A percentile compares a stretch with the other conserved stretches of the same genome.
Conservation (phyloP, 192 early-diverging fungal species). For the Rhizophagus clarus region DNA sequence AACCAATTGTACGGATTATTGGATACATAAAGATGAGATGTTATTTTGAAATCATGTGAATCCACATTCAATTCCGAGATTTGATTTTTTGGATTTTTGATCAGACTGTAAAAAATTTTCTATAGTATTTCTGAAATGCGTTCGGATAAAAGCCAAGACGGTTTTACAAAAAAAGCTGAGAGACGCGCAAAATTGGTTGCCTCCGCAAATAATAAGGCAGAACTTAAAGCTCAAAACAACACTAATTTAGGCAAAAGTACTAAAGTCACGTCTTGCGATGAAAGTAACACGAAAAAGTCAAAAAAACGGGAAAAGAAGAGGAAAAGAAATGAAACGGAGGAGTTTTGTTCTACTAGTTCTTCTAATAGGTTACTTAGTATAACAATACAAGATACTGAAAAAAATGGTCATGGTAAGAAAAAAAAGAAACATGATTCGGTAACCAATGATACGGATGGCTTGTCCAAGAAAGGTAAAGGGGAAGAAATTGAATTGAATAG, state of each 20-base stretch:
- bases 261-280: neutral
- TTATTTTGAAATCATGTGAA: no score
- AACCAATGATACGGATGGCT: neutral
- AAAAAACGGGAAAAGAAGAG: neutral
- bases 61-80: no score
- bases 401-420: neutral
- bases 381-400: neutral
- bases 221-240: neutral
- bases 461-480: neutral
- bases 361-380: neutral
- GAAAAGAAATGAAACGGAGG: neutral
- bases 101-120: no score
- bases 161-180: no score
- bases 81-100: no score
- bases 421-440: neutral
- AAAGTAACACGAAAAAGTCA: neutral
- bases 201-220: neutral
- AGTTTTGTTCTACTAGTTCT: neutral
- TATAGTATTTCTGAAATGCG: neutral
- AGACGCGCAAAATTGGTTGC: no score
- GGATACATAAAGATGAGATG: no score
- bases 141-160: neutral
- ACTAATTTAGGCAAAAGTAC: neutral
- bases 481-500: neutral
- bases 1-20: no score